Conservation (phyloP, 1,284 basidiomycete species). For the Heterobasidion occidentale region DNA sequence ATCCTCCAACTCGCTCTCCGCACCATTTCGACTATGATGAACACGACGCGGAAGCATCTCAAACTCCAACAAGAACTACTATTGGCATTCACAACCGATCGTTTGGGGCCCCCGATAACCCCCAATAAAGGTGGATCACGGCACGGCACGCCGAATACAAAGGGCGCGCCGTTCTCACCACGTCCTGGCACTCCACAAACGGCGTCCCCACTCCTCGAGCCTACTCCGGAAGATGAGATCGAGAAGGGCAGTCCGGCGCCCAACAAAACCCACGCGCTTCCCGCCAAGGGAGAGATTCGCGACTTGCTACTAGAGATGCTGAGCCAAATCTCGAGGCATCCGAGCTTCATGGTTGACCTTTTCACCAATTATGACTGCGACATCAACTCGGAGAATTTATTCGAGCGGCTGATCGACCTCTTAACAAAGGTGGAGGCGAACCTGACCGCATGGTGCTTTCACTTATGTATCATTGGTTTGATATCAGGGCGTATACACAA, state of each 20-base stretch:
- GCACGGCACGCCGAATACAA: conserved; percentile 14
- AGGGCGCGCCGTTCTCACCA: conserved; percentile 31
- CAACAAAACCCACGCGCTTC: conserved; percentile 52
- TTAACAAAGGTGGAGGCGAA: conserved; percentile 60
- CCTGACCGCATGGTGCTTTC: background rate
- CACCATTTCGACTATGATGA: conserved; percentile 83
- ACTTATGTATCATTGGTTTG: background rate
- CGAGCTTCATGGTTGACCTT: conserved; percentile 91
- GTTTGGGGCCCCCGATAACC: conserved; percentile 57
- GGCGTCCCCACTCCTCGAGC: conserved; percentile 37
- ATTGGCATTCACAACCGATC: conserved; percentile 88
- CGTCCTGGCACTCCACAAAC: conserved; percentile 49
- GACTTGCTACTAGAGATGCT: conserved; percentile 90
- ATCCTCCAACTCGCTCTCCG: conserved; percentile 81
- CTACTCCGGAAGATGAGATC: conserved; percentile 32
- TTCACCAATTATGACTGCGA: conserved; percentile 98
- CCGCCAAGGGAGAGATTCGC: conserved; percentile 82
- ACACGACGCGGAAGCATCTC: conserved; percentile 80
- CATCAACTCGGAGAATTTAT: conserved; percentile 93
- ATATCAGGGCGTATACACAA: conserved; percentile 68
- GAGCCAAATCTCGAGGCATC: conserved; percentile 70
- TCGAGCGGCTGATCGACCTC: conserved; percentile 88
- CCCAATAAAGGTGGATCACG: conserved; percentile 12
- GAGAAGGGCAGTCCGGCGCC: conserved; percentile 48
- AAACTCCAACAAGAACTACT: conserved; percentile 98